Evolutionary conservation across 208 protist genomes (phyloP).

Genomic region (Sergeia podlipaevii): DNA sequence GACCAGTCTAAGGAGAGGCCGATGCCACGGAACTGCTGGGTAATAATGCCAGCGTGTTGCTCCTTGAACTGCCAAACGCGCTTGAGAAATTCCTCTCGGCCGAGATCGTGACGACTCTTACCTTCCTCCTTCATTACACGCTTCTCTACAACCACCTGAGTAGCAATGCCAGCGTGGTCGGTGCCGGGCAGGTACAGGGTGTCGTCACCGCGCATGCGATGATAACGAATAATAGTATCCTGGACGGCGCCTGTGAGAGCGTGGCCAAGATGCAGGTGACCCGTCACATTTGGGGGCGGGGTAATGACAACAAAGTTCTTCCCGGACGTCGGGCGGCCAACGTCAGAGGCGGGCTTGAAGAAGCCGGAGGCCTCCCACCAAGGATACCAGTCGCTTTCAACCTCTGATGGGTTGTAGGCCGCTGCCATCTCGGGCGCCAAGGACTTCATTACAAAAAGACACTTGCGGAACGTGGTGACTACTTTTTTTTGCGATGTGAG

Average conservation of each 20-base stretch:
- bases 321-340: slow-evolving; percentile 43
- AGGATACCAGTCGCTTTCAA: slow-evolving; percentile 97
- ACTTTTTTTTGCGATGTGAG: not conserved
- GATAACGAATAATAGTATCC: slow-evolving; percentile 95
- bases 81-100: slow-evolving; percentile 96
- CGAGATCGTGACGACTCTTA: slow-evolving; percentile 94
- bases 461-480: slow-evolving; percentile 48
- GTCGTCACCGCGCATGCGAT: slow-evolving; percentile 96
- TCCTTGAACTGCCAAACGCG: slow-evolving; percentile 99
- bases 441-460: slow-evolving; percentile 69
- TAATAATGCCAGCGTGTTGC: slow-evolving; percentile 94
- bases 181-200: slow-evolving; percentile 98
- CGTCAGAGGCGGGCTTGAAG: slow-evolving; percentile 92
- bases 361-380: slow-evolving; percentile 98
- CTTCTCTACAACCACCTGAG: slow-evolving; percentile 99
- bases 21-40: slow-evolving; percentile 94
- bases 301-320: slow-evolving; percentile 96
- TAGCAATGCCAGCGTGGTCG: slow-evolving; percentile 99
- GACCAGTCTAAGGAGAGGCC: slow-evolving; percentile 99
- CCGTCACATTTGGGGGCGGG: slow-evolving; percentile 99
- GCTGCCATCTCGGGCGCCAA: slow-evolving; percentile 80
- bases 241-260: slow-evolving; percentile 96
- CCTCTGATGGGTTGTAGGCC: slow-evolving; percentile 90
- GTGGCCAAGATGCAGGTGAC: slow-evolving; percentile 99
- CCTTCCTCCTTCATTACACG: slow-evolving; percentile 86